Conservation (phyloP, 805 yeast species). For the Tetrapisispora arboricola region DNA sequence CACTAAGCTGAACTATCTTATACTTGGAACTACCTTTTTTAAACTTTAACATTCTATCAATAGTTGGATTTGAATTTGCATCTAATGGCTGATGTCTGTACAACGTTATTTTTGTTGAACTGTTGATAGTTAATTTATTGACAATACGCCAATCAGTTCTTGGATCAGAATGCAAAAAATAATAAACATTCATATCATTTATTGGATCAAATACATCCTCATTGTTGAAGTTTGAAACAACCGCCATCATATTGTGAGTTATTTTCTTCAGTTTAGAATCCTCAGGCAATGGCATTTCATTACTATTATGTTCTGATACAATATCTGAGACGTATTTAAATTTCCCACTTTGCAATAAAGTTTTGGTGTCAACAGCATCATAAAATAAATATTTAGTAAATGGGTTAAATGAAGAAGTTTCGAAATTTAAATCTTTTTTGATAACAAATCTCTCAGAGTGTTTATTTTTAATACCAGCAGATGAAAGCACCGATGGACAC, state of each 20-base stretch:
- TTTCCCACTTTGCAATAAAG: not conserved
- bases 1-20: slow-evolving; percentile 84
- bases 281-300: not conserved
- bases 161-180: not conserved
- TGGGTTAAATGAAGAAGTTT: not conserved
- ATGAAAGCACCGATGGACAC: not conserved
- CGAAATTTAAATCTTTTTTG: slow-evolving; percentile 1
- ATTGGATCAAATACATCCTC: not conserved
- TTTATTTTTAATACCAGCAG: not conserved
- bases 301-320: not conserved
- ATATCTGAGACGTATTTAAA: not conserved
- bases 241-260: not conserved
- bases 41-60: not conserved
- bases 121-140: not conserved
- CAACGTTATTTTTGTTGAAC: not conserved
- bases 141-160: not conserved
- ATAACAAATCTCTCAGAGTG: not conserved
- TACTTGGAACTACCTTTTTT: slow-evolving; percentile 30
- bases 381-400: not conserved
- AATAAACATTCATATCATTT: not conserved
- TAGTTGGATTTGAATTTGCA: not conserved
- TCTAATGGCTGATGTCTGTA: not conserved
- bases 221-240: not conserved
- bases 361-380: not conserved
- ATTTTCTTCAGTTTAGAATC: not conserved